Percentiles rank a stretch among this genome's conserved stretches.
These are phyloP conservation scores for Rhodotorula babjevae DNA, from an alignment of 768 basidiomycete genomes.

Conservation along the genomic window DNA sequence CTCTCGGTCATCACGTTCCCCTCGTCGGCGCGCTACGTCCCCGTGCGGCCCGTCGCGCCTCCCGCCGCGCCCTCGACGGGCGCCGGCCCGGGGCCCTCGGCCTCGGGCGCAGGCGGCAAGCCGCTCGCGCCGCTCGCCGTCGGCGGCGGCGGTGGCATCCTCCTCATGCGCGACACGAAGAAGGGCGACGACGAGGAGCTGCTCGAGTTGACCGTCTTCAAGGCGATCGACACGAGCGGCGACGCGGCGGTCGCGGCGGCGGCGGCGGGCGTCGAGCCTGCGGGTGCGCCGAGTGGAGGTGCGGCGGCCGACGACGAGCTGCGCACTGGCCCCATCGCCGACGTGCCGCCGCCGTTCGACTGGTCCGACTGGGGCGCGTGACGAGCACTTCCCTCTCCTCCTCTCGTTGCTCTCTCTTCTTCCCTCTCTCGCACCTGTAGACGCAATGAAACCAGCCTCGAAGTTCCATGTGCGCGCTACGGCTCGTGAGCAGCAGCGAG, in stretches of 20 bases:
- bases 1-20: conserved; percentile 75
- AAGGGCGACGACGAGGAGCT: conserved; percentile 69
- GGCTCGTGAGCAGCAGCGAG: neutral
- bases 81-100: neutral
- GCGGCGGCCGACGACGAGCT: conserved; percentile 10
- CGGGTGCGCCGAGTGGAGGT: neutral
- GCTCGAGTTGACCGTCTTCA: conserved; percentile 55
- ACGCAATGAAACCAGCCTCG: neutral
- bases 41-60: conserved; percentile 72
- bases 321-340: conserved; percentile 28
- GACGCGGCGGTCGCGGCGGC: neutral
- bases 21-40: conserved; percentile 70
- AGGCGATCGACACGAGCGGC: conserved; percentile 30
- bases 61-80: conserved; percentile 1
- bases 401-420: neutral
- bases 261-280: conserved; percentile 16
- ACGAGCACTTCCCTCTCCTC: neutral
- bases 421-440: neutral
- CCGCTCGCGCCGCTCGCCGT: neutral
- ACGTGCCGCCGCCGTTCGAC: conserved; percentile 33
- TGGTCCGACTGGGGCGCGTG: conserved; percentile 30
- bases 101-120: neutral
- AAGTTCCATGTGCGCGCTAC: neutral
- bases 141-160: conserved; percentile 75
- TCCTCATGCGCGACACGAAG: conserved; percentile 70